Base-by-base conservation (phyloP, 139 green algal genomes). In the Tetraselmis chui region DNA sequence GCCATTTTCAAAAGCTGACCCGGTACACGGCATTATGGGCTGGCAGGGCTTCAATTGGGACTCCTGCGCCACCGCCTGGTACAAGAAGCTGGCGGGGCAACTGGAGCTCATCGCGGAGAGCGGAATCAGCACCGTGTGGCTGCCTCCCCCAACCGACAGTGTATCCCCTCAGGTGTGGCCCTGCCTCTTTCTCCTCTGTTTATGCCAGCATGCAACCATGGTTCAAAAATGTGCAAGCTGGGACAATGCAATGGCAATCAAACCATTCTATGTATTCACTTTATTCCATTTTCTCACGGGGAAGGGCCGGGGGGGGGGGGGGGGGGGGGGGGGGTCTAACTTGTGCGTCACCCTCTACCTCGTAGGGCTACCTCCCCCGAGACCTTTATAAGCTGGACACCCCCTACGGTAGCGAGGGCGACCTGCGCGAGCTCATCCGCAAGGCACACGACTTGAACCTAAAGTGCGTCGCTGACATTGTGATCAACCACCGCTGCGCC, bases 31-130 rank as follows among this genome's bases (percentile, higher is more conserved):
- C n/a, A n/a, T n/a, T n/a, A n/a, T n/a, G n/a, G n/a, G n/a, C n/a
- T n/a, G n/a, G 18, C 87, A 94, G 90, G 93, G 82, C 45, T 98
- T 98, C 90, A 98, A 99, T 88, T 99, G 96, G 95, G 95, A 98
- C 87, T 93, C 86, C 11, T 90, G 90, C 83, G 92, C 94, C 84
- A 85, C 93, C 59, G 2, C 78, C 75, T 94, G 90, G 90, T 92
- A 91, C 82, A 86, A 88, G 31, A 80, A 88, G 67, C 78, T 92
- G 79, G 81, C 80, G 24, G 76, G 27, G 0, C 32, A 82, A 18
- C 59, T 75, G 28, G 84, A 58, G 32, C 82, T 1, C 75, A 2
- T 25, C 0, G 32, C 0, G 59, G 32, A 2, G 32, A 83, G 31
- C 28, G 81, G 29, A 1, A 76, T 98, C 88, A 98, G 94, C 18